These are phyloP conservation scores for Cercospora sp. DNA, from an alignment of 2,329 filamentous ascomycete species.

Conservation along the genomic window DNA sequence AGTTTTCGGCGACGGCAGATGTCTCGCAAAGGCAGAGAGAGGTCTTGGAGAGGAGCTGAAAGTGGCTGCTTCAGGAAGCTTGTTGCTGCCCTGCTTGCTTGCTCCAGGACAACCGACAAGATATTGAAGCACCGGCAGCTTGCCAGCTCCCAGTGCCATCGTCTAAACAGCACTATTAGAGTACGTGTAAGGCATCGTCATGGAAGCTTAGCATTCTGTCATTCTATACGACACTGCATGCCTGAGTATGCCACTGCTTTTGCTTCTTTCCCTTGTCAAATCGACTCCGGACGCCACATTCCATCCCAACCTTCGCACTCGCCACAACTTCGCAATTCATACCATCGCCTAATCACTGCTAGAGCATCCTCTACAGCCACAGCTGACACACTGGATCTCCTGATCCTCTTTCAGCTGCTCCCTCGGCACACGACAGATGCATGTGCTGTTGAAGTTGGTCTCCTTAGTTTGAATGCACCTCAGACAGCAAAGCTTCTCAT, in stretches of 20 bases:
- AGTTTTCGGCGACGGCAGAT: too few relatives aligned
- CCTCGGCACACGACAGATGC: conserved; percentile 91
- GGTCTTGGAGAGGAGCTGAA: too few relatives aligned
- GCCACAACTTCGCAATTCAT: background rate
- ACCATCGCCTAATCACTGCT: conserved; percentile 66
- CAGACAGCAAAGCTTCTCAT: conserved; percentile 96
- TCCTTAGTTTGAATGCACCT: conserved; percentile 99
- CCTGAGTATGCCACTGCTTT: background rate
- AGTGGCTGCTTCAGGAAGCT: too few relatives aligned
- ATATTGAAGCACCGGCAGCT: background rate
- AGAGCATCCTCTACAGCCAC: conserved; percentile 87
- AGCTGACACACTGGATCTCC: conserved; percentile 90
- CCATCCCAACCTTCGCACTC: background rate
- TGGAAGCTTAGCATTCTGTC: background rate
- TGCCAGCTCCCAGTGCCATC: background rate
- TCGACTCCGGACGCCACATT: conserved; percentile 1
- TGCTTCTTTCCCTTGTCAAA: background rate
- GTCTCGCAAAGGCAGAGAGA: too few relatives aligned
- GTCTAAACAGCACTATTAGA: background rate
- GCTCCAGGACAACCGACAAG: background rate
- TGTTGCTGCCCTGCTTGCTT: background rate
- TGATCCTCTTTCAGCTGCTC: conserved; percentile 87
- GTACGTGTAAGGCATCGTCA: background rate
- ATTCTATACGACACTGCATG: background rate
- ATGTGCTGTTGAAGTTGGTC: conserved; percentile 97